Evolutionary conservation across 2,329 filamentous ascomycete species (phyloP).

Genomic region (Aspergillus felis): DNA sequence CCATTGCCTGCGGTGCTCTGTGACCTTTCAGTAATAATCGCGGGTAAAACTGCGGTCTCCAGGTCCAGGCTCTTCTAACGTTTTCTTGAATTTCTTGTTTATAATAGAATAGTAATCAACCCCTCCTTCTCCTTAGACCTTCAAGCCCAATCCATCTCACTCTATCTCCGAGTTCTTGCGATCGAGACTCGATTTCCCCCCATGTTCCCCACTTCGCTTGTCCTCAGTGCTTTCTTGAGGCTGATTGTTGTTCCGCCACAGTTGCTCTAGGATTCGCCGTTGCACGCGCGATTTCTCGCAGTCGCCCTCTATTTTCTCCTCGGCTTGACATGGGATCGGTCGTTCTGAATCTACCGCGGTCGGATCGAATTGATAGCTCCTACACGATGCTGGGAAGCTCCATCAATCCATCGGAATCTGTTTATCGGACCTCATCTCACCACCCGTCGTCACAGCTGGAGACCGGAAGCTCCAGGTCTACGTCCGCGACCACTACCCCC

Average conservation of each 20-base stretch:
- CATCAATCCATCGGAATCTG: constrained; percentile 38
- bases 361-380: constrained; percentile 67
- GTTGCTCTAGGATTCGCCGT: constrained; percentile 9
- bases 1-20: constrained; percentile 2
- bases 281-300: constrained; percentile 1
- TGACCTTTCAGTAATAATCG: not conserved
- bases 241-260: constrained; percentile 12
- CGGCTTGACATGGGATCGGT: constrained; percentile 58
- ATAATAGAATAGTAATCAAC: constrained; percentile 11
- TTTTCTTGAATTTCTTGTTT: constrained; percentile 1
- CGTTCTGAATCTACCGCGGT: constrained; percentile 65
- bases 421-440: constrained; percentile 28
- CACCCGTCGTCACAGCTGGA: constrained; percentile 21
- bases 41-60: not conserved
- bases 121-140: constrained; percentile 3
- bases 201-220: not conserved
- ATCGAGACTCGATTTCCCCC: not conserved
- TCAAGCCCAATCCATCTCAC: not conserved
- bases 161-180: not conserved
- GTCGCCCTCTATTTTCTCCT: not conserved
- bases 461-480: constrained; percentile 28
- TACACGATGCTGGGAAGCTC: constrained; percentile 61
- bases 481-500: constrained; percentile 30
- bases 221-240: not conserved
- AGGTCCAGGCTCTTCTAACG: constrained; percentile 3